Percentiles rank a stretch among this genome's conserved stretches.
phyloP scores from a whole-genome alignment of 2,329 filamentous ascomycete genomes.

The Fragosphaeria purpurea region DNA sequence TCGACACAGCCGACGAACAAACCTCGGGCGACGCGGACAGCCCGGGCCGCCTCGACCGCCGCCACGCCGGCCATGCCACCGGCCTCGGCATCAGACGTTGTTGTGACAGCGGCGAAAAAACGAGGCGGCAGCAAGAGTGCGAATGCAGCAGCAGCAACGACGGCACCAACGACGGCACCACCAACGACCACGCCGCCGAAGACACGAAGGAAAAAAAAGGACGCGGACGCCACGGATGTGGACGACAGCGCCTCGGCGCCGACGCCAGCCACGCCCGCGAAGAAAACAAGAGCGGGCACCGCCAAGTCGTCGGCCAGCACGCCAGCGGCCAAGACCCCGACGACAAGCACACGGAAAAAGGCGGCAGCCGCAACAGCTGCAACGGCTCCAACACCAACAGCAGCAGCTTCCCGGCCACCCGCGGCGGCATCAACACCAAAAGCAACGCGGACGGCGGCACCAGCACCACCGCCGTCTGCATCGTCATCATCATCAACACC shows the following conservation, averaged over 20 bases:
- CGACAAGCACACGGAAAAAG: too few species aligned
- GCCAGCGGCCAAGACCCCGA: slow-evolving; percentile 2
- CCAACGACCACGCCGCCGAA: not conserved
- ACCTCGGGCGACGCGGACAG: slow-evolving; percentile 5
- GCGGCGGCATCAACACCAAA: not conserved
- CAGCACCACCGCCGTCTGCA: too few species aligned
- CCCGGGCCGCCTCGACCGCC: not conserved
- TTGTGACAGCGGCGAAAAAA: slow-evolving; percentile 10
- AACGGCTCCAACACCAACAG: not conserved
- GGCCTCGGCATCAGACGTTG: slow-evolving; percentile 1
- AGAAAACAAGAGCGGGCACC: slow-evolving; percentile 4
- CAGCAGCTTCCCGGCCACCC: not conserved
- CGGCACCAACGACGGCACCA: not conserved
- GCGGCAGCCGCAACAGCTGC: not conserved
- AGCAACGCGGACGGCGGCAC: too few species aligned
- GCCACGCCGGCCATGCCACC: not conserved
- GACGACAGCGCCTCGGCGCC: not conserved
- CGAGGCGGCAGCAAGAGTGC: slow-evolving; percentile 11
- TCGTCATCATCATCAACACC: not conserved
- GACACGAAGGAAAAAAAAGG: slow-evolving; percentile 5
- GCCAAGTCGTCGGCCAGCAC: slow-evolving; percentile 1
- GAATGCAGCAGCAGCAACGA: not conserved
- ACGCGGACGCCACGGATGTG: slow-evolving; percentile 2
- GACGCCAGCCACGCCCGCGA: not conserved
- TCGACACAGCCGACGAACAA: slow-evolving; percentile 7